These are phyloP conservation scores for Dendrostoma leiphaemia DNA, from an alignment of 2,329 filamentous ascomycete genomes.

Conservation along the genomic window DNA sequence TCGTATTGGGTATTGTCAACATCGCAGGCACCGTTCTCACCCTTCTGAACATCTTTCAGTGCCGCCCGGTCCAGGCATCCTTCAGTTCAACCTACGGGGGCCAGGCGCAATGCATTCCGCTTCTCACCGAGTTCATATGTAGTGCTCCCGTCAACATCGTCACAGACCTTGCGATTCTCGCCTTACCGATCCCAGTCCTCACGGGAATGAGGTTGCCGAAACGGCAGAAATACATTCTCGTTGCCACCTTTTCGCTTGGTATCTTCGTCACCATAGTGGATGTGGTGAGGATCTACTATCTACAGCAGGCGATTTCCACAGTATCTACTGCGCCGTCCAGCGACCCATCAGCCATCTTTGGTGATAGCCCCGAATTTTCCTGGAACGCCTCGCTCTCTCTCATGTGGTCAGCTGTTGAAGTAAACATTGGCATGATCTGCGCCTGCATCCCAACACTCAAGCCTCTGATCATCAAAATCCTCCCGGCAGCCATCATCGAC, in stretches of 20 bases:
- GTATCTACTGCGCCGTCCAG: conserved; percentile 35
- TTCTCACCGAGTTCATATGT: conserved; percentile 63
- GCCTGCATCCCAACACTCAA: conserved; percentile 92
- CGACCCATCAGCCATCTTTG: conserved; percentile 45
- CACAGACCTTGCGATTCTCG: conserved; percentile 83
- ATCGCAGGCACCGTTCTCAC: conserved; percentile 75
- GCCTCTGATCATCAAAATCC: conserved; percentile 68
- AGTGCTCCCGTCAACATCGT: conserved; percentile 90
- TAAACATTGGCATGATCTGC: conserved; percentile 86
- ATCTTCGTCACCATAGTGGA: conserved; percentile 87
- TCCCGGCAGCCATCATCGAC: conserved; percentile 56
- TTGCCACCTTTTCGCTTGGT: conserved; percentile 82
- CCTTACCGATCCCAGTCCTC: conserved; percentile 83
- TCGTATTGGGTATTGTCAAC: conserved; percentile 75
- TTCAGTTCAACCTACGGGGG: conserved; percentile 46
- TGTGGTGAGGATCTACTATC: conserved; percentile 84
- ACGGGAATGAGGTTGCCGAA: conserved; percentile 81
- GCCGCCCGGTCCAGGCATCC: conserved; percentile 68
- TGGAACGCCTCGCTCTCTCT: conserved; percentile 82
- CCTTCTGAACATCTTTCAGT: conserved; percentile 85
- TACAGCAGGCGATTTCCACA: conserved; percentile 67
- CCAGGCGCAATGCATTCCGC: conserved; percentile 49
- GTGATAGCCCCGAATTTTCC: conserved; percentile 51
- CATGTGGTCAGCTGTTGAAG: conserved; percentile 93
- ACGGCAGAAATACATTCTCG: conserved; percentile 83